Evolutionary conservation across 2,329 filamentous ascomycete genomes (phyloP), one percentile per base, ranked within the genome.

Genomic region (Ophiosphaerella narmari): DNA sequence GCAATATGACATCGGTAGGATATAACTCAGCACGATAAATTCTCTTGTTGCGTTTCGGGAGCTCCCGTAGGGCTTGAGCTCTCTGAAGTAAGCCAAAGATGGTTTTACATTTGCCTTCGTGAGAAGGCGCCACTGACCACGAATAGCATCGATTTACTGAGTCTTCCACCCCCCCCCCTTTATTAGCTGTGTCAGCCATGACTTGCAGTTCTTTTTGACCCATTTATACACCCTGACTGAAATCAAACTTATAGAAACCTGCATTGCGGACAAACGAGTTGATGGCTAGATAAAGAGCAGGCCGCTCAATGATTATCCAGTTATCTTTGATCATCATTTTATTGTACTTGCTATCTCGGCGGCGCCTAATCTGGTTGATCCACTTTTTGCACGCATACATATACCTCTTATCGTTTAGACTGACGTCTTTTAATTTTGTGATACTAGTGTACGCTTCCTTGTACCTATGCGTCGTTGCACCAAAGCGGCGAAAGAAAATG

Each of bases 361-460:
- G 55, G 14, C 55, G 52, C 4, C 39, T 47, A 23, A 58, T 46
- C 18, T 59, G 55, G 18, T 54, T 43, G 3, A 59, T 38, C 55
- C 50, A 59, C 23, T 59, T 56, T 18, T 59, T 59, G 48, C 56
- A 56, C 0, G 33, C 33, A n/a, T 43, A 38, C 12, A 39, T 13
- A 12, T 39, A 56, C 1, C 8, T 18, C 8, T 42, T 48, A 29
- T 52, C 12, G 24, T 59, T 59, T 0, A 53, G 55, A 11, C 56
- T 29, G 12, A 50, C 24, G 13, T 40, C 52, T 16, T 9, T 31
- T 3, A 59, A 18, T 23, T 48, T 49, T 14, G 36, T 42, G 8
- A 26, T 35, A 39, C 44, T 45, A 34, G 46, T 13, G 9, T 56
- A 54, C 1, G 36, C 39, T 7, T 46, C 48, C 13, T 54, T 42